phyloP scores from a whole-genome alignment of 768 basidiomycete species.

The Clitopilus hobsonii region DNA sequence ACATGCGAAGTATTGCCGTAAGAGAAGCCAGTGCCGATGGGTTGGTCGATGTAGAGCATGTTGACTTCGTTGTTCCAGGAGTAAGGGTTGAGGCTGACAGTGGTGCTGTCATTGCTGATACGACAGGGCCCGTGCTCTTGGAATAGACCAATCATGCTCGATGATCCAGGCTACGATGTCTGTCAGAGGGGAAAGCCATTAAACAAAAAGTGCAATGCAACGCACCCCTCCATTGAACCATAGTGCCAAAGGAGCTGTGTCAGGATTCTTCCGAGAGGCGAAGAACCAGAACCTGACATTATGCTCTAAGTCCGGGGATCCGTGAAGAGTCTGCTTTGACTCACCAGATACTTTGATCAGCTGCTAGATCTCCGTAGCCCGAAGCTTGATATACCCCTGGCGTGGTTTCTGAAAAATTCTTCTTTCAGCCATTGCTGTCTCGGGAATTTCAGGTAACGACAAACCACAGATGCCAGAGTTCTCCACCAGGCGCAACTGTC shows the following conservation, averaged over 20 bases:
- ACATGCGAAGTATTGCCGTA: conserved; percentile 33
- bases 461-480: background rate
- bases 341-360: background rate
- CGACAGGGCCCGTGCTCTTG: background rate
- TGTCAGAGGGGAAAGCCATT: background rate
- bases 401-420: background rate
- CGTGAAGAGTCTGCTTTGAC: no score
- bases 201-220: no score
- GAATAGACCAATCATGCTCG: background rate
- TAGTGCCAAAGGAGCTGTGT: background rate
- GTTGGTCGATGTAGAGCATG: conserved; percentile 28
- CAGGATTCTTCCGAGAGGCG: background rate
- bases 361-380: background rate
- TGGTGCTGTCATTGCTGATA: background rate
- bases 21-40: conserved; percentile 43
- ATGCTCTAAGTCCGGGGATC: no score
- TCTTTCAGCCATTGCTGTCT: background rate
- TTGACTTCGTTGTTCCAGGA: conserved; percentile 44
- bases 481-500: background rate
- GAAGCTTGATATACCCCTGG: background rate
- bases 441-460: no score
- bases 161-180: background rate
- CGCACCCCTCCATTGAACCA: background rate
- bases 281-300: background rate
- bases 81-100: conserved; percentile 27